A percentile compares a stretch with the other conserved stretches of the same genome.
phyloP scores from a whole-genome alignment of 148 eudicot genomes.

The Persicaria maculosa region DNA sequence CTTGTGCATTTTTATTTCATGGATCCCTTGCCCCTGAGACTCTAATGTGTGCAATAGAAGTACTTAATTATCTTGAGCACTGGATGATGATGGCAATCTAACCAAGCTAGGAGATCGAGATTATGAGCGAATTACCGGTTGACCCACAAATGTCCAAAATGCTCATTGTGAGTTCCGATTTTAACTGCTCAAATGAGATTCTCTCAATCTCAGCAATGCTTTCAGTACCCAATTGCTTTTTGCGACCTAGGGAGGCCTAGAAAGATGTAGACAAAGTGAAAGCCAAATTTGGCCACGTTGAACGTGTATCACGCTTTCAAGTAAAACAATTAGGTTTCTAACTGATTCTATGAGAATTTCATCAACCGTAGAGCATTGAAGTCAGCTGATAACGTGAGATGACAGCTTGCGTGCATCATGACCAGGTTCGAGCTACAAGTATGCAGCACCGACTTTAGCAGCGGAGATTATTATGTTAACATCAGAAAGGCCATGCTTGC shows the following conservation, averaged over 20 bases:
- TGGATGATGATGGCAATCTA: conserved; percentile 84
- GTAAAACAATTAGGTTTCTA: conserved; percentile 80
- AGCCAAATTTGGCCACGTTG: conserved; percentile 73
- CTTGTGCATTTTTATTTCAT: conserved; percentile 90
- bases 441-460: conserved; percentile 93
- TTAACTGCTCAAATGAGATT: conserved; percentile 75
- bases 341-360: conserved; percentile 93
- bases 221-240: conserved; percentile 99
- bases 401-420: conserved; percentile 90
- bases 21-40: conserved; percentile 96
- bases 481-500: conserved; percentile 96
- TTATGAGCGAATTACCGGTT: conserved; percentile 79
- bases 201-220: conserved; percentile 89
- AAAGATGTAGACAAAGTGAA: conserved; percentile 93
- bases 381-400: conserved; percentile 94
- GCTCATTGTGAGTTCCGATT: conserved; percentile 71
- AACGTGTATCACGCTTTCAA: conserved; percentile 96
- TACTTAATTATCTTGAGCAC: conserved; percentile 71
- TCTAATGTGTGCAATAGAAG: conserved; percentile 77
- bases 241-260: conserved; percentile 99
- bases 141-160: conserved; percentile 90
- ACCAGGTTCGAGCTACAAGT: conserved; percentile 69
- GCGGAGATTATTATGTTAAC: conserved; percentile 87
- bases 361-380: conserved; percentile 71
- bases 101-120: conserved; percentile 53